phyloP scores from a whole-genome alignment of 2,329 filamentous ascomycete genomes.

The Westerdykella sp. region DNA sequence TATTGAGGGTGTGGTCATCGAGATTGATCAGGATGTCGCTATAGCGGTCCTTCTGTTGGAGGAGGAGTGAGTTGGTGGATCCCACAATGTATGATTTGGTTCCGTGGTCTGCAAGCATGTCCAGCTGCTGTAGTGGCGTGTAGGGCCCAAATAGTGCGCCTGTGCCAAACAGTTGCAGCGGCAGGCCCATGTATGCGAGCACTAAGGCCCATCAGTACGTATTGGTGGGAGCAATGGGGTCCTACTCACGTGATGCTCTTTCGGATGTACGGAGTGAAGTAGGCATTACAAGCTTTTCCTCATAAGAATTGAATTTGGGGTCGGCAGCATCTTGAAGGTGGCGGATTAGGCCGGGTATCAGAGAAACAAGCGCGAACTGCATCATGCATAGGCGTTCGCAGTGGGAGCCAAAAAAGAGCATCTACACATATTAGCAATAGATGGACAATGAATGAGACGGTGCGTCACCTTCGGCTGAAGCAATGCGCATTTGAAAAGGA shows the following conservation, averaged over 20 bases:
- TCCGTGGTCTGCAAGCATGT: slow-evolving; percentile 84
- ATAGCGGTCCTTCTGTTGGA: slow-evolving; percentile 93
- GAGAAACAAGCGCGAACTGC: slow-evolving; percentile 90
- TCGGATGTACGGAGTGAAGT: slow-evolving; percentile 89
- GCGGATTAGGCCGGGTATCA: slow-evolving; percentile 87
- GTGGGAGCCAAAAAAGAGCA: slow-evolving; percentile 96
- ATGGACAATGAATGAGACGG: not conserved
- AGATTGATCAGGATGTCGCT: slow-evolving; percentile 95
- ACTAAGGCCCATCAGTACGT: slow-evolving; percentile 44
- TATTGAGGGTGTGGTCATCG: slow-evolving; percentile 79
- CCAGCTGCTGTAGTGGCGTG: slow-evolving; percentile 90
- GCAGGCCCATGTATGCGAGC: slow-evolving; percentile 88
- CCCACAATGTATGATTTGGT: slow-evolving; percentile 98
- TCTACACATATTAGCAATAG: slow-evolving; percentile 49
- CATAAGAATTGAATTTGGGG: slow-evolving; percentile 81
- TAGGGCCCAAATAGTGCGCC: slow-evolving; percentile 95
- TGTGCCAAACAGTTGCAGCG: slow-evolving; percentile 92
- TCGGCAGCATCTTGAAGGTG: slow-evolving; percentile 93
- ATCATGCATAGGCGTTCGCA: slow-evolving; percentile 97
- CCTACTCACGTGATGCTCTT: slow-evolving; percentile 60
- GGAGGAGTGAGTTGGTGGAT: slow-evolving; percentile 86
- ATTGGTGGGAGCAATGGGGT: not conserved
- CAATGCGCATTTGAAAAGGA: slow-evolving; percentile 87
- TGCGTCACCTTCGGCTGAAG: slow-evolving; percentile 79
- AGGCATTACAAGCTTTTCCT: slow-evolving; percentile 65